Evolutionary conservation across 2,329 filamentous ascomycete genomes (phyloP).

Genomic region (Apiospora phragmitis): DNA sequence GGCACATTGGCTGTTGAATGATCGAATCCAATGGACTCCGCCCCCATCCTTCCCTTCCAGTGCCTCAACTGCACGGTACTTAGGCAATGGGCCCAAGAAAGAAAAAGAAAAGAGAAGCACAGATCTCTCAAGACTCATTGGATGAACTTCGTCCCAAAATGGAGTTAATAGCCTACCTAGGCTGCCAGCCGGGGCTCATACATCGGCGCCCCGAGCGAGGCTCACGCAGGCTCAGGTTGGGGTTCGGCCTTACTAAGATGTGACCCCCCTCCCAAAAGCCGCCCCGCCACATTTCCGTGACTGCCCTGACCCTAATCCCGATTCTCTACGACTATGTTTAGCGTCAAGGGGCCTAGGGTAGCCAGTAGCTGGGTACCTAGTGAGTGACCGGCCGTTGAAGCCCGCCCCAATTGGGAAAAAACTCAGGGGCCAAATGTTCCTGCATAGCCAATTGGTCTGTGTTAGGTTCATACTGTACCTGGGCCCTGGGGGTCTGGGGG

Average conservation of each 20-base stretch:
- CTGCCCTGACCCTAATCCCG: background rate
- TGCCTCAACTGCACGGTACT: background rate
- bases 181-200: background rate
- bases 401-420: background rate
- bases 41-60: background rate
- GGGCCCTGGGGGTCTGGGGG: background rate
- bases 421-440: background rate
- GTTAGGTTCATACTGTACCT: no score
- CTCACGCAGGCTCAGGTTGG: background rate
- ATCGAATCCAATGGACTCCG: background rate
- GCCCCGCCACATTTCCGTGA: background rate
- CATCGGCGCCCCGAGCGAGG: background rate
- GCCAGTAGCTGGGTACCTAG: no score
- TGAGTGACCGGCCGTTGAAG: background rate
- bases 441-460: background rate
- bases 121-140: background rate
- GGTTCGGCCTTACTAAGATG: background rate
- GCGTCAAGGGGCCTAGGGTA: background rate
- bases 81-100: background rate
- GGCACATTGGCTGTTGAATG: background rate
- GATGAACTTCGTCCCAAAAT: background rate
- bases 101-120: background rate
- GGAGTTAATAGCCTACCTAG: background rate
- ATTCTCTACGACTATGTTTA: background rate
- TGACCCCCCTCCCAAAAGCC: background rate